phyloP scores from a whole-genome alignment of 768 basidiomycete species.

The Lepiota brunneoincarnata region DNA sequence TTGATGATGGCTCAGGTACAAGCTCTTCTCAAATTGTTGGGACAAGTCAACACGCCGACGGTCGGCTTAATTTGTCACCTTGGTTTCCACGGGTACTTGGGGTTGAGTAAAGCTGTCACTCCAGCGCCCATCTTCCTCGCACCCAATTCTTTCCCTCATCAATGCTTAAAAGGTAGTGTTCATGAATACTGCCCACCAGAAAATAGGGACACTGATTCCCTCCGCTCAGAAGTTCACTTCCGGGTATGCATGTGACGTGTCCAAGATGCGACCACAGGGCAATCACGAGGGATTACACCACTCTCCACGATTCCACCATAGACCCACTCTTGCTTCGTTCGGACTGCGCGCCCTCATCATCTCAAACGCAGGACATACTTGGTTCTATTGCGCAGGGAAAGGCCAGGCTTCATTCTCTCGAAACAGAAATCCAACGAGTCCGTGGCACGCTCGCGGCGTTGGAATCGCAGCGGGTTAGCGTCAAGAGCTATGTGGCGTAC shows the following conservation, averaged over 20 bases:
- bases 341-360: background rate
- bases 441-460: conserved; percentile 6
- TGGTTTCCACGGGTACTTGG: too few species aligned
- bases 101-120: too few species aligned
- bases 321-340: background rate
- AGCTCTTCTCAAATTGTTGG: too few species aligned
- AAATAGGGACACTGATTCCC: background rate
- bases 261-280: background rate
- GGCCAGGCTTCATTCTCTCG: background rate
- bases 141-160: too few species aligned
- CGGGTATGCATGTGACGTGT: background rate
- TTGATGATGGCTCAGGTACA: too few species aligned
- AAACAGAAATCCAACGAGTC: conserved; percentile 10
- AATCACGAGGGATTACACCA: background rate
- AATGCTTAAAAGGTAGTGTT: too few species aligned
- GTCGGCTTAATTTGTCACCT: too few species aligned
- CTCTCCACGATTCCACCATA: background rate
- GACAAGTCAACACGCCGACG: too few species aligned
- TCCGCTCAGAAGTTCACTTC: background rate
- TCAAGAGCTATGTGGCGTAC: conserved; percentile 9
- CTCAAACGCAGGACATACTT: background rate
- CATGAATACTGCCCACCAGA: too few species aligned
- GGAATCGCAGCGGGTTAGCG: conserved; percentile 1
- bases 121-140: too few species aligned
- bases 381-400: background rate